Evolutionary conservation across 2,329 filamentous ascomycete genomes (phyloP).

Genomic region (Sphaerulina vaccinii): DNA sequence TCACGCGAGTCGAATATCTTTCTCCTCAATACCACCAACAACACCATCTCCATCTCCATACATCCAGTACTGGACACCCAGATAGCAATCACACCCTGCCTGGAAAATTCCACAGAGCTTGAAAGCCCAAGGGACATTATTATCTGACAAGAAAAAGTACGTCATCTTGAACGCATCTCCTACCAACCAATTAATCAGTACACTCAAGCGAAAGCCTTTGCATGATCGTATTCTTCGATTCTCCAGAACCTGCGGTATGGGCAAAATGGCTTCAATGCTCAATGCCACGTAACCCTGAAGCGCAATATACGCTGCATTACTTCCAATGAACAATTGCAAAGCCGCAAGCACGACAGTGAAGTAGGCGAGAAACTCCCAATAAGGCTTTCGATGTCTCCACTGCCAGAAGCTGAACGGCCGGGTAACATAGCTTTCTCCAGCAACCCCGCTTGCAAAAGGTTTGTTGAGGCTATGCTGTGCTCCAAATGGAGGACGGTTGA

Average conservation of each 20-base stretch:
- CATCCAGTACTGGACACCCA: constrained; percentile 72
- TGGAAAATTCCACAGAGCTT: constrained; percentile 82
- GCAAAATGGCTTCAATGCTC: constrained; percentile 75
- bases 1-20: constrained; percentile 31
- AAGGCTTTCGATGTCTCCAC: constrained; percentile 72
- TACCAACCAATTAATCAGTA: constrained; percentile 73
- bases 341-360: constrained; percentile 61
- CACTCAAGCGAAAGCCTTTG: constrained; percentile 73
- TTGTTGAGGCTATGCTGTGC: constrained; percentile 41
- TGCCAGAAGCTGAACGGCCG: constrained; percentile 81
- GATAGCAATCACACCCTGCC: constrained; percentile 69
- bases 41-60: constrained; percentile 57
- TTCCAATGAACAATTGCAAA: constrained; percentile 66
- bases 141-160: constrained; percentile 72
- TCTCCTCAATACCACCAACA: constrained; percentile 23
- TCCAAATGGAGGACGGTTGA: constrained; percentile 50
- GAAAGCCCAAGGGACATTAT: constrained; percentile 70
- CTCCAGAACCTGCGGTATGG: constrained; percentile 72
- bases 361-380: constrained; percentile 76
- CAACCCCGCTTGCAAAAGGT: constrained; percentile 62
- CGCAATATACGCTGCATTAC: constrained; percentile 60
- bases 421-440: constrained; percentile 43
- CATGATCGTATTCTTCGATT: constrained; percentile 69
- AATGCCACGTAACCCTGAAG: constrained; percentile 74
- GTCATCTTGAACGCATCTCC: constrained; percentile 82